A percentile compares a stretch with the other conserved stretches of the same genome.
Conservation (phyloP, 2,329 filamentous ascomycete species). For the Thelonectria olida region DNA sequence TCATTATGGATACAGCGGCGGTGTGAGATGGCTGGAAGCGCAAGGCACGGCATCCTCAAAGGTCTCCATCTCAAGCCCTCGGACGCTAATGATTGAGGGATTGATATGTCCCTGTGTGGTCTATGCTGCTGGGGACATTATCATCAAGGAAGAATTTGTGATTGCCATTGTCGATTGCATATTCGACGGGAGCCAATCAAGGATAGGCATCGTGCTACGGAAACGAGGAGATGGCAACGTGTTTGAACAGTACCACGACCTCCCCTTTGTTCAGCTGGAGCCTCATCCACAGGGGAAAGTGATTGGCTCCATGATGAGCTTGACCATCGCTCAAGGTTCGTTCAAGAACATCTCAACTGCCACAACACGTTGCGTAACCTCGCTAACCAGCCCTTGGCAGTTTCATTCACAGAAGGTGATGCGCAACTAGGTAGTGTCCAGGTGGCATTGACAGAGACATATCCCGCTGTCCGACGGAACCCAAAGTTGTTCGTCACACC, state of each 20-base stretch:
- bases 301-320: conserved; percentile 14
- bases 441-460: conserved; percentile 20
- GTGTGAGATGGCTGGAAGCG: conserved; percentile 16
- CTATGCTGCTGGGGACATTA: conserved; percentile 15
- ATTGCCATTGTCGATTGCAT: conserved; percentile 22
- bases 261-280: conserved; percentile 18
- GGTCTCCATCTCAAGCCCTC: conserved; percentile 15
- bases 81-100: conserved; percentile 6
- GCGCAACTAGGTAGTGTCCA: conserved; percentile 14
- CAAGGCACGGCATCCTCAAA: conserved; percentile 17
- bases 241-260: conserved; percentile 16
- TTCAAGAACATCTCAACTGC: neutral
- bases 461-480: conserved; percentile 8
- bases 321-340: conserved; percentile 13
- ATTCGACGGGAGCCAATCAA: conserved; percentile 10
- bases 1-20: conserved; percentile 18
- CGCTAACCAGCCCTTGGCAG: neutral
- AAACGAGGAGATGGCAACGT: conserved; percentile 8
- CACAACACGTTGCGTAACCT: neutral
- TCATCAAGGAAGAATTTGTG: conserved; percentile 8
- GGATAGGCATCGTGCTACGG: conserved; percentile 15
- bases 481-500: conserved; percentile 17
- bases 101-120: conserved; percentile 18
- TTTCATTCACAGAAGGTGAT: conserved; percentile 16
- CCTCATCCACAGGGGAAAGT: conserved; percentile 16